Evolutionary conservation across 305 asterid species (phyloP).

Genomic region (Rubia peregrina): DNA sequence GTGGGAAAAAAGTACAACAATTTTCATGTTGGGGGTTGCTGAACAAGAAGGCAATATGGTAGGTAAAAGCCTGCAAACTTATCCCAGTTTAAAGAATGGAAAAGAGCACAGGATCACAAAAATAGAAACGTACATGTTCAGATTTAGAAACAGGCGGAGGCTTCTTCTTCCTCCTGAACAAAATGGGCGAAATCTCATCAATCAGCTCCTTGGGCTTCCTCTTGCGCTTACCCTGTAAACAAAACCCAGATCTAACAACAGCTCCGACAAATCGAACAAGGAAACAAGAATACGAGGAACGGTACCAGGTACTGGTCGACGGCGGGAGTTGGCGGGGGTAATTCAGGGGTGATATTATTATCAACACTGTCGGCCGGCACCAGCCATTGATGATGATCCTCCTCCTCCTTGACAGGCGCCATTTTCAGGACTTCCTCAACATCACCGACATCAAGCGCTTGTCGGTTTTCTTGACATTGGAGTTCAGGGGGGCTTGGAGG

Average conservation of each 20-base stretch:
- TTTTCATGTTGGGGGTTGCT: neutral
- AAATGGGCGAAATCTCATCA: constrained; percentile 55
- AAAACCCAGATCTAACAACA: constrained; percentile 54
- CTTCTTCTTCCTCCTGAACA: constrained; percentile 40
- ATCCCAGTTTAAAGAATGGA: neutral
- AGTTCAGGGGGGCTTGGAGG: constrained; percentile 14
- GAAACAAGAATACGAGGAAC: neutral
- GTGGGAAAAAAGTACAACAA: neutral
- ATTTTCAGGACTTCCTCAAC: constrained; percentile 35
- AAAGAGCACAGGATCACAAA: neutral
- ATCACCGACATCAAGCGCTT: neutral
- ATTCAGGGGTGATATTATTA: no score
- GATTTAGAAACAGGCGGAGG: constrained; percentile 37
- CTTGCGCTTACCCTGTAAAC: constrained; percentile 64
- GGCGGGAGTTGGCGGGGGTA: constrained; percentile 14
- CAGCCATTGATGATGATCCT: constrained; percentile 14
- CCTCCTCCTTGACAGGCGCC: constrained; percentile 35
- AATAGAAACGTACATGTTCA: constrained; percentile 28
- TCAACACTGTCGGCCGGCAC: no score
- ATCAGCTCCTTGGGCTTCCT: constrained; percentile 68
- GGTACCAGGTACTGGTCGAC: constrained; percentile 18
- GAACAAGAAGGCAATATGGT: neutral
- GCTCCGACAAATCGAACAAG: constrained; percentile 19
- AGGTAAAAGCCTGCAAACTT: neutral
- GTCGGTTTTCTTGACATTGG: constrained; percentile 41